A percentile compares a stretch with the other conserved stretches of the same genome.
phyloP scores from a whole-genome alignment of 345 rosid genomes.

The Rhodamnia rubescens region DNA sequence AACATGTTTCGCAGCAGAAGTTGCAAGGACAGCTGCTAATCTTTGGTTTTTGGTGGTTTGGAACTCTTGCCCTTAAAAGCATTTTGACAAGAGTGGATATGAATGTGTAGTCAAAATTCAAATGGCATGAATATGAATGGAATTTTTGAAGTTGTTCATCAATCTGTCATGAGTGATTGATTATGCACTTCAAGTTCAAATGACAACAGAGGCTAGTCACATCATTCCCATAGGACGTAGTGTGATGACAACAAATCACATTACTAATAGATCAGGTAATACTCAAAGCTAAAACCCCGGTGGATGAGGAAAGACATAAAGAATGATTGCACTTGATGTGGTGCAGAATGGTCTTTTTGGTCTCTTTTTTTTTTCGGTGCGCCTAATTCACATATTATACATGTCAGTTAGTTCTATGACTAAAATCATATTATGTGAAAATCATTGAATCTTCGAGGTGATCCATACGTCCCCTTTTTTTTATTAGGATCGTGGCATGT shows the following conservation, averaged over 20 bases:
- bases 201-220: background rate
- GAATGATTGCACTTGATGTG: background rate
- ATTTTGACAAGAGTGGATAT: background rate
- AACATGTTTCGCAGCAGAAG: background rate
- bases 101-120: background rate
- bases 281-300: background rate
- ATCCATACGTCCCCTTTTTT: background rate
- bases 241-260: background rate
- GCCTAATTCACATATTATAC: background rate
- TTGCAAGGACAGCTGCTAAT: background rate
- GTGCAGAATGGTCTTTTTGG: background rate
- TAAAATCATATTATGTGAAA: background rate
- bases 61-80: background rate
- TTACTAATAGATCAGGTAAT: background rate
- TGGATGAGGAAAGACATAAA: background rate
- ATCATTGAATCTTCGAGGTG: background rate
- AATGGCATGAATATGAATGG: background rate
- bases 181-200: background rate
- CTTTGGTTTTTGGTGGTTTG: background rate
- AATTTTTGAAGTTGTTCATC: background rate
- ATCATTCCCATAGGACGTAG: background rate
- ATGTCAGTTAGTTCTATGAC: background rate
- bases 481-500: fast-evolving
- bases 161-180: background rate
- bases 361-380: background rate